Evolutionary conservation across 2,329 filamentous ascomycete genomes (phyloP).

Genomic region (Aureobasidium leucospermi): DNA sequence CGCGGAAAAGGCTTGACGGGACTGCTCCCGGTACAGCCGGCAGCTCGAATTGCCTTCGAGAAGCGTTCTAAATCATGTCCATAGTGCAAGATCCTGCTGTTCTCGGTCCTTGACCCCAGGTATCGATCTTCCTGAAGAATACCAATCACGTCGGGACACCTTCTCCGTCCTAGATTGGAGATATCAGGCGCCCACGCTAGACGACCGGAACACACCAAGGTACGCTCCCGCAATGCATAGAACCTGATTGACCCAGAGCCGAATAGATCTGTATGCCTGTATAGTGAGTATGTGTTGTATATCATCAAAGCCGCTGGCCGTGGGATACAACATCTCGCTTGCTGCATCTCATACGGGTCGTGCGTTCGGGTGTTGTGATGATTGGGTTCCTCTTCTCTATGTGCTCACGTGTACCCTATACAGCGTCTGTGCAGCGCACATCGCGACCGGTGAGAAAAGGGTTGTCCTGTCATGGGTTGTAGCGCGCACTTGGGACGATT

Average conservation of each 20-base stretch:
- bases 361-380: neutral
- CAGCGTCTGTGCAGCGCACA: neutral
- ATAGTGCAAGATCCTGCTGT: neutral
- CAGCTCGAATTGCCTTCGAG: neutral
- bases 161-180: neutral
- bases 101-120: neutral
- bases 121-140: neutral
- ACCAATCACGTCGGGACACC: neutral
- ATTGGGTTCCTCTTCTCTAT: neutral
- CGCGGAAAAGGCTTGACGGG: neutral
- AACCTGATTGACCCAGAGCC: neutral
- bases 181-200: conserved; percentile 4
- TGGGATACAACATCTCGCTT: conserved; percentile 2
- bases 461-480: neutral
- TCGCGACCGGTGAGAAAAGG: conserved; percentile 5
- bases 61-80: neutral
- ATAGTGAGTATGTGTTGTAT: neutral
- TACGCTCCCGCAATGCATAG: neutral
- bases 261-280: neutral
- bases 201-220: neutral
- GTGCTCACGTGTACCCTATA: neutral
- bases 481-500: neutral
- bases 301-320: neutral
- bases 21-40: neutral
- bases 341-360: neutral